phyloP scores from a whole-genome alignment of 345 rosid genomes.

The Cochlearia excelsa region DNA sequence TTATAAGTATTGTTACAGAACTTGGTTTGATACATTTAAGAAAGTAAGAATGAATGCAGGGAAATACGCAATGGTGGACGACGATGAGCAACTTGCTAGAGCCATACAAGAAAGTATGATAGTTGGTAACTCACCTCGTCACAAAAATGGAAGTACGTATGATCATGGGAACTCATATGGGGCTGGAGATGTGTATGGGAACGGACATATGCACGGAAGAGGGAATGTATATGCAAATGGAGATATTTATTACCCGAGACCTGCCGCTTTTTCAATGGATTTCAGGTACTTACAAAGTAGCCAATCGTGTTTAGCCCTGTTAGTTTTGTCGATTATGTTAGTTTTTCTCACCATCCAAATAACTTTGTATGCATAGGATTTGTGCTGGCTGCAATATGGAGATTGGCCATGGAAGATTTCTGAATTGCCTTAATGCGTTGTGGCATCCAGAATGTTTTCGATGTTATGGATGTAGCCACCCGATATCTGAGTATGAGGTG shows the following conservation, averaged over 20 bases:
- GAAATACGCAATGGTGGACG: slow-evolving; percentile 54
- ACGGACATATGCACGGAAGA: slow-evolving; percentile 41
- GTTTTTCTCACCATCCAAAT: not conserved
- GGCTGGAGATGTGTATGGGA: slow-evolving; percentile 35
- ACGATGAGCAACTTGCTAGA: slow-evolving; percentile 91
- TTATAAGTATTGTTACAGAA: slow-evolving; percentile 1
- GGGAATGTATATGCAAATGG: slow-evolving; percentile 41
- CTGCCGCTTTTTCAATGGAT: slow-evolving; percentile 58
- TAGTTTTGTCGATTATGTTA: not conserved
- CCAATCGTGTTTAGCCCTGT: not conserved
- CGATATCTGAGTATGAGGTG: slow-evolving; percentile 93
- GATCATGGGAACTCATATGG: slow-evolving; percentile 53
- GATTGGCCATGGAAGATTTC: slow-evolving; percentile 83
- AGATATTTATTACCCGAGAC: slow-evolving; percentile 46
- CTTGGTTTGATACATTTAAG: not conserved
- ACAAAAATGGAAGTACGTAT: slow-evolving; percentile 46
- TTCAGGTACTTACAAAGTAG: slow-evolving; percentile 56
- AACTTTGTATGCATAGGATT: slow-evolving; percentile 49
- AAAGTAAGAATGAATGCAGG: slow-evolving; percentile 38
- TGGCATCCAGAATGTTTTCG: slow-evolving; percentile 98
- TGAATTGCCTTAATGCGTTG: slow-evolving; percentile 71
- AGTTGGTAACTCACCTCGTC: slow-evolving; percentile 55
- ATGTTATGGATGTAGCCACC: slow-evolving; percentile 72
- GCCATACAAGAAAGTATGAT: slow-evolving; percentile 84
- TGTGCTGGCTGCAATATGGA: slow-evolving; percentile 91